These are phyloP conservation scores for Musa balbisiana DNA, from an alignment of 202 grass and related monocot species.

Conservation along the genomic window DNA sequence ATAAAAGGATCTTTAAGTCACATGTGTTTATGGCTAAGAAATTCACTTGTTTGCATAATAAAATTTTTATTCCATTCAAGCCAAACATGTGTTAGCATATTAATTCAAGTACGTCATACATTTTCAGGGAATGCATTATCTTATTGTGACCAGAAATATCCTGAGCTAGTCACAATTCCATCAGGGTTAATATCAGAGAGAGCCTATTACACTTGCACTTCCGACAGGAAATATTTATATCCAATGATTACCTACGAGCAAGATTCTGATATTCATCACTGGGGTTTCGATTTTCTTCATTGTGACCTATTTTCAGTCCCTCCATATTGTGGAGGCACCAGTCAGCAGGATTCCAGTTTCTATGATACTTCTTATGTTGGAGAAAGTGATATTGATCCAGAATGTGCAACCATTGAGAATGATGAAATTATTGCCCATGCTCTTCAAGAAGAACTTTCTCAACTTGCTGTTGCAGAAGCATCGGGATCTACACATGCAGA, in stretches of 20 bases:
- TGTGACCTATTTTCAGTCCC: conserved; percentile 43
- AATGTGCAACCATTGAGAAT: conserved; percentile 20
- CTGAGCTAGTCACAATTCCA: not conserved
- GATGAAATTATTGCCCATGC: conserved; percentile 26
- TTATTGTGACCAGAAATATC: not conserved
- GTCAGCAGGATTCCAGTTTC: conserved; percentile 42
- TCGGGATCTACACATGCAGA: conserved; percentile 48
- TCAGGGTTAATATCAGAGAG: conserved; percentile 22
- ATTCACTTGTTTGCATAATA: not conserved
- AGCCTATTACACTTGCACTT: conserved; percentile 25
- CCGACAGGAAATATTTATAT: conserved; percentile 19
- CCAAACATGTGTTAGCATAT: not conserved
- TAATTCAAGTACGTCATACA: not conserved
- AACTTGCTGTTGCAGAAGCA: conserved; percentile 49
- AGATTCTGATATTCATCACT: conserved; percentile 52
- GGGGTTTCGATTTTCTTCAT: conserved; percentile 62
- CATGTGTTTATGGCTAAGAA: not conserved
- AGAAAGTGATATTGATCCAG: conserved; percentile 33
- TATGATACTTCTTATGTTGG: conserved; percentile 49
- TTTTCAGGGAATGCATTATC: not conserved
- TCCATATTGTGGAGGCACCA: conserved; percentile 45
- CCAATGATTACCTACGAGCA: conserved; percentile 65
- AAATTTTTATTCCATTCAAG: not conserved
- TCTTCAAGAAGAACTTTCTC: conserved; percentile 30
- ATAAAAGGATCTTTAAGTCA: not conserved